A percentile compares a stretch with the other conserved stretches of the same genome.
phyloP scores from a whole-genome alignment of 2,329 filamentous ascomycete genomes.

The Mycosphaerella sp. region DNA sequence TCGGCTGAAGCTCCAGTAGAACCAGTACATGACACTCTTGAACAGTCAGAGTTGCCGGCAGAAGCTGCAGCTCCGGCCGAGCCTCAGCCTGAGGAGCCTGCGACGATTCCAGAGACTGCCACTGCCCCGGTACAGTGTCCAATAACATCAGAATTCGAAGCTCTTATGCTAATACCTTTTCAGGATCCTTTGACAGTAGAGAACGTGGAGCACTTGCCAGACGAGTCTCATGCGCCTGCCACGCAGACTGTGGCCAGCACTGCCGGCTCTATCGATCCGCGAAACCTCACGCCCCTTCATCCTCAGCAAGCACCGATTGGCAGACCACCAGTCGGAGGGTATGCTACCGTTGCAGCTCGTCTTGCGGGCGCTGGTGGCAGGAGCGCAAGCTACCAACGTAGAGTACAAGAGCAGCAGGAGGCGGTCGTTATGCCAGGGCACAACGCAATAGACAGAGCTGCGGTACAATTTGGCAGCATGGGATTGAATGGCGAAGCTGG shows the following conservation, averaged over 20 bases:
- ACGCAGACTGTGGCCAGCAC: constrained; percentile 86
- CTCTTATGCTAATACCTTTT: constrained; percentile 53
- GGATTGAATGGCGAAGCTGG: constrained; percentile 74
- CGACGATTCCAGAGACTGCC: constrained; percentile 24
- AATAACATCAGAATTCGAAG: constrained; percentile 14
- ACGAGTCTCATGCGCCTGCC: constrained; percentile 68
- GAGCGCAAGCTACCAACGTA: constrained; percentile 73
- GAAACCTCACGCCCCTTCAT: constrained; percentile 58
- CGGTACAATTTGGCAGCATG: constrained; percentile 95
- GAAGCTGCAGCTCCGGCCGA: constrained; percentile 31
- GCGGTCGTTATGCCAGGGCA: constrained; percentile 98
- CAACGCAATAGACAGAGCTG: constrained; percentile 84
- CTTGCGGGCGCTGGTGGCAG: constrained; percentile 60
- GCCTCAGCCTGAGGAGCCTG: constrained; percentile 2
- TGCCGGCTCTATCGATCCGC: constrained; percentile 76
- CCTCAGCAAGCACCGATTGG: constrained; percentile 55
- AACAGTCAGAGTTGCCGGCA: constrained; percentile 20
- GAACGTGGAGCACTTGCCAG: constrained; percentile 86
- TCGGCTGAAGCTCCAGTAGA: constrained; percentile 13
- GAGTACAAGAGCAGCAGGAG: constrained; percentile 90
- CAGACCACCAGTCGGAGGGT: constrained; percentile 63
- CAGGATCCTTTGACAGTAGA: constrained; percentile 82
- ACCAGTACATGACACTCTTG: constrained; percentile 10
- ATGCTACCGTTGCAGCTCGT: constrained; percentile 75
- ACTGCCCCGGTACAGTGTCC: constrained; percentile 21